These are phyloP conservation scores for Mucor racemosus DNA, from an alignment of 371 early-diverging fungal species.

Conservation along the genomic window DNA sequence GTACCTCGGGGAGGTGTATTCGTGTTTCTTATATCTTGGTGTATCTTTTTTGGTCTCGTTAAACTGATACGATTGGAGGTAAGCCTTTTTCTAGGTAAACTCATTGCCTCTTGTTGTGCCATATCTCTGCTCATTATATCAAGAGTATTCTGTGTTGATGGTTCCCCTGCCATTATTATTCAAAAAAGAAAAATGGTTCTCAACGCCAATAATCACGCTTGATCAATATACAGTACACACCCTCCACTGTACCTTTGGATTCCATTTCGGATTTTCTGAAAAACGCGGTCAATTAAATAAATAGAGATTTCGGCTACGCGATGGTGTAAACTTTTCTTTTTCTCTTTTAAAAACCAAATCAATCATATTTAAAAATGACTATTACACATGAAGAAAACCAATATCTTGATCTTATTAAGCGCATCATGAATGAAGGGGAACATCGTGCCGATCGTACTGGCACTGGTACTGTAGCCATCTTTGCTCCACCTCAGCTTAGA, in stretches of 20 bases:
- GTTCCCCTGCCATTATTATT: neutral
- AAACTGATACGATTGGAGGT: neutral
- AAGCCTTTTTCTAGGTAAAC: neutral
- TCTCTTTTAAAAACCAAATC: neutral
- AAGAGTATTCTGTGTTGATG: neutral
- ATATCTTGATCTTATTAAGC: conserved; percentile 87
- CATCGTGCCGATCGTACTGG: conserved; percentile 93
- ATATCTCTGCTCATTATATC: conserved; percentile 1
- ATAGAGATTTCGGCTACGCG: neutral
- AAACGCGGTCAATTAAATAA: conserved; percentile 10
- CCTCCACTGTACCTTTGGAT: neutral
- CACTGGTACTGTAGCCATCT: conserved; percentile 94
- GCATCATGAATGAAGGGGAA: conserved; percentile 82
- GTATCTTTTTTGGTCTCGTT: neutral
- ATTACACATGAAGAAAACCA: conserved; percentile 80
- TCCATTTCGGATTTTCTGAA: neutral
- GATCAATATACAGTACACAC: neutral
- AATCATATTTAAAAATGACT: conserved; percentile 19
- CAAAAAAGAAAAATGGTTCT: neutral
- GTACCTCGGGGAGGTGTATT: neutral
- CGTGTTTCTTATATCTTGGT: neutral
- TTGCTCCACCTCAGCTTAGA: conserved; percentile 93
- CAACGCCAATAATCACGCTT: neutral
- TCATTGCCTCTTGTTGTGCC: conserved; percentile 4
- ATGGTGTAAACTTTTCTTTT: neutral